Percentiles rank a stretch among this genome's conserved stretches.
phyloP scores from a whole-genome alignment of 2,329 filamentous ascomycete species.

The Neonectria hederae region DNA sequence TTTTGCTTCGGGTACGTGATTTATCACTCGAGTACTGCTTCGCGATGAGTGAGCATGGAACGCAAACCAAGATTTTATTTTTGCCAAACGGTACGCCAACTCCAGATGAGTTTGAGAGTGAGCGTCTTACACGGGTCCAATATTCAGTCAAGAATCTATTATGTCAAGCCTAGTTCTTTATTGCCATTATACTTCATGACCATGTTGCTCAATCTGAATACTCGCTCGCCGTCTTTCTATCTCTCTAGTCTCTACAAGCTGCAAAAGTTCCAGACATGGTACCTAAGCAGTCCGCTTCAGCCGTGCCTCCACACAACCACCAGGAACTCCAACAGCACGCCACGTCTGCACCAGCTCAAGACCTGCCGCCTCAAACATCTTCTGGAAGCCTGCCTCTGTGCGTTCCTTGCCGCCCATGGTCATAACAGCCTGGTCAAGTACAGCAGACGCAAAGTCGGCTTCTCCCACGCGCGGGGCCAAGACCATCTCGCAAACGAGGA shows the following conservation, averaged over 20 bases:
- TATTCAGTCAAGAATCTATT: too few relatives aligned
- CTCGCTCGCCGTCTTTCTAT: background rate
- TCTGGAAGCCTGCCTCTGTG: slow-evolving; percentile 42
- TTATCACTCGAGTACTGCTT: background rate
- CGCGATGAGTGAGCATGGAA: too few relatives aligned
- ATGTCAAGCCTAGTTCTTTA: background rate
- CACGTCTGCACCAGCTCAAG: slow-evolving; percentile 44
- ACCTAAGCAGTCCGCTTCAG: slow-evolving; percentile 19
- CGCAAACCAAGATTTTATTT: background rate
- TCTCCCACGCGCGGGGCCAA: slow-evolving; percentile 43
- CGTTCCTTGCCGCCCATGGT: slow-evolving; percentile 48
- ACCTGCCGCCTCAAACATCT: slow-evolving; percentile 43
- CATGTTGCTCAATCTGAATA: background rate
- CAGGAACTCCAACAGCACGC: slow-evolving; percentile 37
- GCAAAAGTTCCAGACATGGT: background rate
- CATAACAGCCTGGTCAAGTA: slow-evolving; percentile 47
- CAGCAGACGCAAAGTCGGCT: slow-evolving; percentile 42
- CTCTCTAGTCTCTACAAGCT: background rate
- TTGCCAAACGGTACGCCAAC: background rate
- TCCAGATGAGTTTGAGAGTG: background rate
- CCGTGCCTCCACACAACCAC: slow-evolving; percentile 39
- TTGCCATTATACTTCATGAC: background rate
- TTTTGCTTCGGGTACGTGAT: background rate
- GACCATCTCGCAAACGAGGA: slow-evolving; percentile 48
- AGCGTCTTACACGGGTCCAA: background rate